Base-by-base conservation (phyloP, 805 yeast species). In the Torulaspora delbrueckii region DNA sequence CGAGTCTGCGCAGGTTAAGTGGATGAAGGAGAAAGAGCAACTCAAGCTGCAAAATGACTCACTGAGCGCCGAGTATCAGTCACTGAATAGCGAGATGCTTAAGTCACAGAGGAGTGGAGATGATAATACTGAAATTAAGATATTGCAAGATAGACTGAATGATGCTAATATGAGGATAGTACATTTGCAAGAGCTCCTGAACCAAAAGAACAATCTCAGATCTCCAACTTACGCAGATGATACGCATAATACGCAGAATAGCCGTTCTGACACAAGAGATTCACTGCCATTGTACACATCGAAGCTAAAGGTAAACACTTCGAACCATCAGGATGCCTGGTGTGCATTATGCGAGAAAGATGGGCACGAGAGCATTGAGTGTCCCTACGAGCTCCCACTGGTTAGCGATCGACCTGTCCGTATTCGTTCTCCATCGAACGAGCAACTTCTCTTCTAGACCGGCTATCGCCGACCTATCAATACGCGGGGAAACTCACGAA, bases 291-390 rank as follows among this genome's bases (percentile, higher is more conserved):
- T 65, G 43, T 67, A 60, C 36, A 55, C 53, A 39, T 57, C 62
- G 8, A 52, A 57, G 5, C 31, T 32, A 5, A 48, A 42, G 23
- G 42, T 53, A 1, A 62, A 87, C 60, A 84, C 90, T 0, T 73
- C 89, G 0, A 79, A 79, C 2, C 96, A 96, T 1, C 74, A 90
- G 36, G 69, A 69, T 23, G 74, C 78, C 51, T 91, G 96, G 96
- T 91, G 99, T 68, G 96, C 95, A 0, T 71, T 88, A 43, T 91
- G 99, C 68, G 98, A 91, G 63, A 71, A 87, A 44, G 81, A 79
- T 37, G 99, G 98, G 0, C 99, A 91, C 60, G 82, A 81, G 39
- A 84, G 93, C 52, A 72, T 82, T 25, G 88, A 88, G 45, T 91
- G 99, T 66, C 96, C 96, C 0, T 88, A 78, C 60, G 95, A 83